Percentiles rank a stretch among this genome's conserved stretches.
Conservation (phyloP, 139 green algal species). For the Choricystis sp. region DNA sequence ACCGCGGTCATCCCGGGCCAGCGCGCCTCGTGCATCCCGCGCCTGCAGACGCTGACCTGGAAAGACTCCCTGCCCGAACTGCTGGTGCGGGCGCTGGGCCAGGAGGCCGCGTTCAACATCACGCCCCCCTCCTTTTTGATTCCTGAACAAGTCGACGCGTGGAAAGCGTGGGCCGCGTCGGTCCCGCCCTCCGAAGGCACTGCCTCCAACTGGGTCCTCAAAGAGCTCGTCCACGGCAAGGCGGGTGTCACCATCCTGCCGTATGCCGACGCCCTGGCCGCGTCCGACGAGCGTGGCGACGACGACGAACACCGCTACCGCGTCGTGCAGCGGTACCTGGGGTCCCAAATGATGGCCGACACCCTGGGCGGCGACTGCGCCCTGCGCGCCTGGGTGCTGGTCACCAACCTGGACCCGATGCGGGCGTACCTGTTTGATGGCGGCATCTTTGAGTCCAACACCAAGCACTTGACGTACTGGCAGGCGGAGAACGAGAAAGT, state of each 20-base stretch:
- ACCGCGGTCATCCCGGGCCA: background rate
- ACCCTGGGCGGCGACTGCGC: background rate
- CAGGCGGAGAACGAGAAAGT: background rate
- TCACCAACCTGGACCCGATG: background rate
- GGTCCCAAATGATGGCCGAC: background rate
- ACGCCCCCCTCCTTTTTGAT: background rate
- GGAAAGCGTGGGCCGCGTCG: background rate
- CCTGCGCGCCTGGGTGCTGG: background rate
- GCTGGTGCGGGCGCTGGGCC: background rate
- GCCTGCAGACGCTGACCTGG: background rate
- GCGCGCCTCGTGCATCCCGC: background rate
- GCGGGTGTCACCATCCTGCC: background rate
- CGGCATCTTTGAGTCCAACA: background rate
- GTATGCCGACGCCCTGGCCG: background rate
- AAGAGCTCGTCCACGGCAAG: background rate
- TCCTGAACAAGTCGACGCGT: background rate
- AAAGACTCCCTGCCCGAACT: background rate
- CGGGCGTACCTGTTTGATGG: background rate
- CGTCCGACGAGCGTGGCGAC: background rate
- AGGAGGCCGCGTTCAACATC: background rate
- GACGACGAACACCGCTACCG: background rate
- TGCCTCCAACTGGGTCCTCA: background rate
- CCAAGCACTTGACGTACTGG: background rate
- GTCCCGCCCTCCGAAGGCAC: background rate
- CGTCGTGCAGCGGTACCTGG: background rate